phyloP scores from a whole-genome alignment of 1,139 yeast species.

The Komagataea norvegica region DNA sequence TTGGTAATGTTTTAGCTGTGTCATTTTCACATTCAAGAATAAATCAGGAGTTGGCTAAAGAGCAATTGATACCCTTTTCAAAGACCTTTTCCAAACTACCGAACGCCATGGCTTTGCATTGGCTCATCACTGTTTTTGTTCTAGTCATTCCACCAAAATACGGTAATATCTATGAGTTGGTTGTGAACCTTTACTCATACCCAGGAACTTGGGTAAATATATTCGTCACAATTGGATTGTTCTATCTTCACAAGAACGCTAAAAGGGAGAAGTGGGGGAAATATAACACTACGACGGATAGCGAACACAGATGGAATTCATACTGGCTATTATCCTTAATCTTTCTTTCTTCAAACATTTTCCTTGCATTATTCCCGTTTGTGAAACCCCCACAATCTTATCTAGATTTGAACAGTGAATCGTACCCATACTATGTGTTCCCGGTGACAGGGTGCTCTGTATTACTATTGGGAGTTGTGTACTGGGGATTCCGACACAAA shows the following conservation, averaged over 20 bases:
- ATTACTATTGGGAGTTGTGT: constrained; percentile 42
- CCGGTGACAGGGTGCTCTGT: constrained; percentile 51
- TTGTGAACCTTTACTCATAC: constrained; percentile 45
- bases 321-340: constrained; percentile 28
- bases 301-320: constrained; percentile 25
- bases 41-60: constrained; percentile 45
- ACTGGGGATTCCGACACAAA: constrained; percentile 28
- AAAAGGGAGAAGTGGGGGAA: constrained; percentile 33
- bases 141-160: constrained; percentile 42
- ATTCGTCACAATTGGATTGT: constrained; percentile 38
- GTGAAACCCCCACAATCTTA: constrained; percentile 41
- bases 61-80: constrained; percentile 43
- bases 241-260: constrained; percentile 36
- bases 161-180: constrained; percentile 43
- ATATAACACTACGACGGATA: constrained; percentile 12
- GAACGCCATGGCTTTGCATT: constrained; percentile 37
- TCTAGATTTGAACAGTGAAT: constrained; percentile 25
- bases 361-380: constrained; percentile 54
- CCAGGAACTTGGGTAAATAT: constrained; percentile 51
- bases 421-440: constrained; percentile 52
- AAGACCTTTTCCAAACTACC: constrained; percentile 30
- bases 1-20: constrained; percentile 50
- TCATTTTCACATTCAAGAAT: constrained; percentile 48
- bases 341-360: constrained; percentile 46
- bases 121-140: constrained; percentile 44